Evolutionary conservation across 371 early-diverging fungal species (phyloP), one percentile per base, ranked within the genome.

Genomic region (Mycotypha africana): DNA sequence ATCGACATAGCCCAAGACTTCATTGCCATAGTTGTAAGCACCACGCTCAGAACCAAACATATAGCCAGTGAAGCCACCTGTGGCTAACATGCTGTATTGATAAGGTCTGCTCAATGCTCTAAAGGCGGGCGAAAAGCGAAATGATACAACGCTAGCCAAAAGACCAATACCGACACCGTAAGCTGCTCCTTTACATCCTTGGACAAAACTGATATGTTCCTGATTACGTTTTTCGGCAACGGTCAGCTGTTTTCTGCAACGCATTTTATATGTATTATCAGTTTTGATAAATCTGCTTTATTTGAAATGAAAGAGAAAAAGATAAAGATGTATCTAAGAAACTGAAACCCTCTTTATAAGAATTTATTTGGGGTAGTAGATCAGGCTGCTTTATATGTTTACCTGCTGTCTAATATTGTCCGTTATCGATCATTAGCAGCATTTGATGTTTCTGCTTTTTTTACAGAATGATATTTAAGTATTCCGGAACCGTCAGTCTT

Each of bases 51-150:
- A 48, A 12, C 39, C 48, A 22, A 48, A 19, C 33, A 48, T 17
- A 11, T 48, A 48, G 5, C 48, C 41, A 14, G 48, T 24, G 4
- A 48, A 7, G 17, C 41, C 41, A 34, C 41, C 48, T 15, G 41
- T 26, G 10, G 28, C 48, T 4, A 33, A 3, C 48, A 48, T 48
- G 25, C 10, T 17, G 3, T 11, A 40, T 20, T 48, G 48, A 8
- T 21, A 32, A 14, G 35, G 31, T 33, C 41, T 39, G 2, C 33
- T 23, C 9, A 40, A 40, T 10, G 48, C 32, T 33, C 48, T 14
- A 34, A 48, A 48, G 19, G 48, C 48, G 25, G 48, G 48, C 11
- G 48, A 48, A 41, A 48, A 48, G 24, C 48, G 48, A 19, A 48
- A 48, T 32, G 48, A 32, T 3, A 48, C 9, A 24, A 24, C 25